phyloP scores from a whole-genome alignment of 179 eudicot species.

The Nepenthes alata region DNA sequence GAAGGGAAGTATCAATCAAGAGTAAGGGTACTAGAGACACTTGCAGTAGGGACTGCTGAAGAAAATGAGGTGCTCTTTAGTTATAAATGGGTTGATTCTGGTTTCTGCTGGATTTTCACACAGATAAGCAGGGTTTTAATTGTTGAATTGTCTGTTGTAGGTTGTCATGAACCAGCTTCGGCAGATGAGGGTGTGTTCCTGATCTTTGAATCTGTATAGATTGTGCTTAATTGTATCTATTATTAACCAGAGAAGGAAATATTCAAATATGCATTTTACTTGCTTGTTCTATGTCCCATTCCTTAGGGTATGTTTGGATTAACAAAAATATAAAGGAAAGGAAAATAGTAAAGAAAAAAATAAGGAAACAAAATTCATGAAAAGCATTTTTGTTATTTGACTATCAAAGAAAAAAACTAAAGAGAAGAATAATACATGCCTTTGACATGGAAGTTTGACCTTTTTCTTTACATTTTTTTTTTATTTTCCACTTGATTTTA shows the following conservation, averaged over 20 bases:
- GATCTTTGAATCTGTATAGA: constrained; percentile 1
- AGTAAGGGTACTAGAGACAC: constrained; percentile 70
- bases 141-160: constrained; percentile 22
- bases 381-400: too few relatives aligned
- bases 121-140: background rate
- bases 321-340: too few relatives aligned
- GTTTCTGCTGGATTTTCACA: background rate
- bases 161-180: constrained; percentile 59
- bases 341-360: too few relatives aligned
- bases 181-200: constrained; percentile 44
- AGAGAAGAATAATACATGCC: too few relatives aligned
- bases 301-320: too few relatives aligned
- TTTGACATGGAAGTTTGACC: too few relatives aligned
- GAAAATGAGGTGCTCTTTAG: constrained; percentile 63
- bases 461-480: too few relatives aligned
- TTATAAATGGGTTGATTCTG: background rate
- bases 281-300: too few relatives aligned
- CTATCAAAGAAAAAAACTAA: too few relatives aligned
- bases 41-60: constrained; percentile 65
- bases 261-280: too few relatives aligned
- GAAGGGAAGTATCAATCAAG: constrained; percentile 70
- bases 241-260: background rate
- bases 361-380: too few relatives aligned
- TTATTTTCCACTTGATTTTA: too few relatives aligned
- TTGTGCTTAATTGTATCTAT: constrained; percentile 1